A percentile compares a stretch with the other conserved stretches of the same genome.
These are phyloP conservation scores for Lipomyces japonicus DNA, from an alignment of 805 yeast genomes.

Conservation along the genomic window DNA sequence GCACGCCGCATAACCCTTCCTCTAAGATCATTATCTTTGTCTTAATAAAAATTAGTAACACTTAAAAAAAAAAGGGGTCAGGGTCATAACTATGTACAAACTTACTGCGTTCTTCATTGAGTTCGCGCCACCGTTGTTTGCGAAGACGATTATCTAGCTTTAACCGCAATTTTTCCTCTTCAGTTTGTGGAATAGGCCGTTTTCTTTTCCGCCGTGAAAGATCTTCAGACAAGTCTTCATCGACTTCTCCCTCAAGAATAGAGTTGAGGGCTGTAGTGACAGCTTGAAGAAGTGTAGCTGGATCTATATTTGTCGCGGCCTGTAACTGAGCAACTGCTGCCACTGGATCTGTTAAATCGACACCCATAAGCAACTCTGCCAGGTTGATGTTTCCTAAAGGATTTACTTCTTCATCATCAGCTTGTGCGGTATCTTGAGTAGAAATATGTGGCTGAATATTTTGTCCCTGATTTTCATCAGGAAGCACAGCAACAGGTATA, in stretches of 20 bases:
- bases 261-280: conserved; percentile 21
- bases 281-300: conserved; percentile 24
- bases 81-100: neutral
- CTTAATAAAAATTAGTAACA: conserved; percentile 2
- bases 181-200: conserved; percentile 25
- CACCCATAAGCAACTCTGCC: conserved; percentile 19
- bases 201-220: no score
- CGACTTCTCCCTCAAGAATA: conserved; percentile 15
- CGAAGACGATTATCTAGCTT: conserved; percentile 69
- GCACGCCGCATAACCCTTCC: conserved; percentile 77
- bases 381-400: conserved; percentile 14
- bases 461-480: conserved; percentile 16
- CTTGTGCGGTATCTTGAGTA: conserved; percentile 6
- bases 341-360: conserved; percentile 25
- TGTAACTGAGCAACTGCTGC: conserved; percentile 24
- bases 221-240: conserved; percentile 1
- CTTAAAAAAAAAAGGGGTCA: neutral
- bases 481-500: conserved; percentile 2
- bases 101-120: conserved; percentile 60
- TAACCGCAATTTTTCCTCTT: conserved; percentile 51
- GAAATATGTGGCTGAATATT: conserved; percentile 11
- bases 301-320: conserved; percentile 23
- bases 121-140: conserved; percentile 79
- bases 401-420: conserved; percentile 1
- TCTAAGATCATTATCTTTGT: conserved; percentile 82